A percentile compares a stretch with the other conserved stretches of the same genome.
These are phyloP conservation scores for Leonotis leonurus DNA, from an alignment of 257 asterid species.

Conservation along the genomic window DNA sequence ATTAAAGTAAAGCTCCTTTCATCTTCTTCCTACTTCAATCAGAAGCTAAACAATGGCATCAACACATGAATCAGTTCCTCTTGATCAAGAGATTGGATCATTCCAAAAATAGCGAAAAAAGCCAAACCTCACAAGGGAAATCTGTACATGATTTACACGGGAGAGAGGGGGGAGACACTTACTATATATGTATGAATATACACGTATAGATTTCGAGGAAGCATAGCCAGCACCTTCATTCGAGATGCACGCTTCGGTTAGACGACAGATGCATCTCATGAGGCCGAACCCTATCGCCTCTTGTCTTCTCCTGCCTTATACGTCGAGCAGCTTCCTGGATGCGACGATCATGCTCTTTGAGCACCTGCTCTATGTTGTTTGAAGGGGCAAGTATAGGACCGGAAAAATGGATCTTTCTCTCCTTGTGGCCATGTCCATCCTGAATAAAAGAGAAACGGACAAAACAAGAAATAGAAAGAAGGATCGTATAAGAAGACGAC, in stretches of 20 bases:
- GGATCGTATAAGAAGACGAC: neutral
- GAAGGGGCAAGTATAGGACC: constrained; percentile 66
- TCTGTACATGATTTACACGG: constrained; percentile 20
- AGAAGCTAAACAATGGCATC: neutral
- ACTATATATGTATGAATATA: neutral
- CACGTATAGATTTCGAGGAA: neutral
- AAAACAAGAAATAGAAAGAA: neutral
- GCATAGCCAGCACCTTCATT: constrained; percentile 12
- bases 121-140: neutral
- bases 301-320: constrained; percentile 48
- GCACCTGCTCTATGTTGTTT: constrained; percentile 71
- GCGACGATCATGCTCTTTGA: constrained; percentile 78
- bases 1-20: neutral
- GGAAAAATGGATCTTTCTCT: constrained; percentile 52
- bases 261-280: constrained; percentile 25
- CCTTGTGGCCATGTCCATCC: constrained; percentile 40
- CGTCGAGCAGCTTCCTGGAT: constrained; percentile 80
- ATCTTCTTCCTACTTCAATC: neutral
- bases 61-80: neutral
- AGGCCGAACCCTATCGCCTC: constrained; percentile 34
- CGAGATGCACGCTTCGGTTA: constrained; percentile 18
- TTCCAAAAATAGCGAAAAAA: constrained; percentile 8
- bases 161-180: neutral
- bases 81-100: constrained; percentile 7
- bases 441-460: constrained; percentile 1